phyloP scores from a whole-genome alignment of 2,329 filamentous ascomycete species.

The Epichloe baconii region DNA sequence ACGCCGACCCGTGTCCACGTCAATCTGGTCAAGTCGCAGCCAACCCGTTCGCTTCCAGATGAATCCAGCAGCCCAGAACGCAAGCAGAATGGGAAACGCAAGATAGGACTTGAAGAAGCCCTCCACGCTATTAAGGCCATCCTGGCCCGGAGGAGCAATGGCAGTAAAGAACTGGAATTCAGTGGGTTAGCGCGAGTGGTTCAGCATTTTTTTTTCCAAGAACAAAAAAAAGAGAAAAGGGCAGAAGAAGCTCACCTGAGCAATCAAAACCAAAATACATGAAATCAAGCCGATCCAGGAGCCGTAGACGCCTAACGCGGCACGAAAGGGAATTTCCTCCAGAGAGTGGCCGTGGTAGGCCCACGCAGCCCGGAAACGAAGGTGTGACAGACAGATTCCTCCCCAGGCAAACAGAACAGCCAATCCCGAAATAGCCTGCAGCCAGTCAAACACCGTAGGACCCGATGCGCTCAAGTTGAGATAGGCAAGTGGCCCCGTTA shows the following conservation, averaged over 20 bases:
- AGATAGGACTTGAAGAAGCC: constrained; percentile 43
- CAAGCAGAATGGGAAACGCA: constrained; percentile 36
- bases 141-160: constrained; percentile 23
- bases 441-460: constrained; percentile 46
- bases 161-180: constrained; percentile 32
- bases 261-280: constrained; percentile 38
- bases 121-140: constrained; percentile 25
- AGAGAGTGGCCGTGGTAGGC: constrained; percentile 40
- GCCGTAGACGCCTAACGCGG: constrained; percentile 45
- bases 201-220: not conserved
- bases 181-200: not conserved
- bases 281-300: constrained; percentile 49
- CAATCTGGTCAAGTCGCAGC: constrained; percentile 46
- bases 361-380: constrained; percentile 55
- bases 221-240: not conserved
- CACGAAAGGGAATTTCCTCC: constrained; percentile 52
- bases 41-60: constrained; percentile 52
- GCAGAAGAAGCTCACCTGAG: constrained; percentile 26
- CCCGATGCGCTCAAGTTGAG: constrained; percentile 33
- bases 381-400: constrained; percentile 50
- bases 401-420: constrained; percentile 53
- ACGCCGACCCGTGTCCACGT: constrained; percentile 52
- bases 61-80: constrained; percentile 44
- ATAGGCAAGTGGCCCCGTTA: constrained; percentile 34
- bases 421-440: constrained; percentile 49